Conservation (phyloP, 2,329 filamentous ascomycete species). For the Elsinoe australis region DNA sequence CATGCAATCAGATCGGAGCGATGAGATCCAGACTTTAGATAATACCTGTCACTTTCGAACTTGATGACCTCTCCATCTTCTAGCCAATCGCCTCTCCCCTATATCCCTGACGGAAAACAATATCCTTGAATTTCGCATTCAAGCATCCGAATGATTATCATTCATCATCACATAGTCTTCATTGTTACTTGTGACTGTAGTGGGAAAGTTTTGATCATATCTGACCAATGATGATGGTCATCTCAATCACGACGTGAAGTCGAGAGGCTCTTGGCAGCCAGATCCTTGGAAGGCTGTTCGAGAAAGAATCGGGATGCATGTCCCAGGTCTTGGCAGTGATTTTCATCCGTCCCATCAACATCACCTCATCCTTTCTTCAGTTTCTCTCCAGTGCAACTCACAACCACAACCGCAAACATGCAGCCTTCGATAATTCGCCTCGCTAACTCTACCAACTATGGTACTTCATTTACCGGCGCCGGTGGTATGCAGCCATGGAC, state of each 20-base stretch:
- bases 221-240: no score
- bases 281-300: no score
- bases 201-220: no score
- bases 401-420: constrained; percentile 22
- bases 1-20: constrained; percentile 21
- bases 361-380: background rate
- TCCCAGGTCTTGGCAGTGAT: constrained; percentile 5
- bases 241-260: background rate
- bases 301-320: constrained; percentile 9
- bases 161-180: background rate
- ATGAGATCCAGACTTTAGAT: no score
- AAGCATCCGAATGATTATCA: no score
- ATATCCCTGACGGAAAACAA: no score
- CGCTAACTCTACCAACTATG: constrained; percentile 24
- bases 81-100: constrained; percentile 19
- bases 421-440: constrained; percentile 26
- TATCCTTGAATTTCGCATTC: no score
- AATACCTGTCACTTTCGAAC: constrained; percentile 44
- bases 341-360: constrained; percentile 12
- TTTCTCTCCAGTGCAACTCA: background rate
- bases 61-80: constrained; percentile 32
- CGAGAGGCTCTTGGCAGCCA: background rate
- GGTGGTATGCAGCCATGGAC: constrained; percentile 30
- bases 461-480: constrained; percentile 22
- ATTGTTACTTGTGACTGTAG: no score